These are phyloP conservation scores for Pseudocercospora pini-densiflorae DNA, from an alignment of 2,329 filamentous ascomycete species.

Conservation along the genomic window DNA sequence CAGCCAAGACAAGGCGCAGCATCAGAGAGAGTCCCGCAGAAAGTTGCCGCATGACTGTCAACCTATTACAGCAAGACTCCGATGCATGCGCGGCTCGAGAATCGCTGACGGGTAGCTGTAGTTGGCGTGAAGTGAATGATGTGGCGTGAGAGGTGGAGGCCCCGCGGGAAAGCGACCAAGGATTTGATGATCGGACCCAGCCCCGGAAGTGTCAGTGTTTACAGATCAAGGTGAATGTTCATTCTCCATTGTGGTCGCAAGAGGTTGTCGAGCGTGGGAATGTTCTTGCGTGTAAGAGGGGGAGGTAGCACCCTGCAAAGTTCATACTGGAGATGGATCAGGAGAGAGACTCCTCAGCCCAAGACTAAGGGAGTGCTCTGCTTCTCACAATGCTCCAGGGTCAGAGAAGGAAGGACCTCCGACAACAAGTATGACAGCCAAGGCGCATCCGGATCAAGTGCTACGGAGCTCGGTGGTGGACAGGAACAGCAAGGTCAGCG, in stretches of 20 bases:
- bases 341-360: background rate
- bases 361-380: background rate
- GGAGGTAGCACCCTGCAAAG: background rate
- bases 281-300: slow-evolving; percentile 1
- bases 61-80: background rate
- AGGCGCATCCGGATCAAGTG: background rate
- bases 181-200: background rate
- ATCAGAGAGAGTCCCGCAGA: no score
- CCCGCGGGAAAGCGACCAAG: background rate
- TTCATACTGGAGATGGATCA: background rate
- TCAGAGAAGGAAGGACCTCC: slow-evolving; percentile 4
- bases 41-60: background rate
- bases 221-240: background rate
- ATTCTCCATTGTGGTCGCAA: background rate
- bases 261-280: background rate
- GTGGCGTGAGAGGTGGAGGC: background rate
- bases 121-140: background rate
- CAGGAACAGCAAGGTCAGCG: background rate
- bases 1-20: background rate
- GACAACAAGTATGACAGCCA: slow-evolving; percentile 7
- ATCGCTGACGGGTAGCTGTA: background rate
- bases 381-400: slow-evolving; percentile 15
- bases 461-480: background rate
- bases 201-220: background rate
- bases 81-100: background rate